These are phyloP conservation scores for Gaertneriomyces semiglobifer DNA, from an alignment of 192 early-diverging fungal species.

Conservation along the genomic window DNA sequence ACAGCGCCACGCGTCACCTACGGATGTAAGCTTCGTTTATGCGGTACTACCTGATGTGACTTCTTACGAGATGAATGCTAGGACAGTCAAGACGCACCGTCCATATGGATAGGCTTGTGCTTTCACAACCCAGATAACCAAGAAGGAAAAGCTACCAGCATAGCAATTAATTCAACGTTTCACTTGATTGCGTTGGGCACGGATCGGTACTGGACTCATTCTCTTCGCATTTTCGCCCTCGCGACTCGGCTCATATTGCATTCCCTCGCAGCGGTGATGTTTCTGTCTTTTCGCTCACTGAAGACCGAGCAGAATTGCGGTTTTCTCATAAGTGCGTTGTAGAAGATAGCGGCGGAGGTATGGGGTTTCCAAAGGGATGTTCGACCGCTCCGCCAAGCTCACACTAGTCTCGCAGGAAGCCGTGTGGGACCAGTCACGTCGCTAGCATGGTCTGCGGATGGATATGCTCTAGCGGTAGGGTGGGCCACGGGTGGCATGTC, in stretches of 20 bases:
- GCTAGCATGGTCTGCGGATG: constrained; percentile 71
- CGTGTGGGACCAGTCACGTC: constrained; percentile 44
- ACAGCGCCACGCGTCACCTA: not conserved
- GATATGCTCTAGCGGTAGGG: constrained; percentile 68
- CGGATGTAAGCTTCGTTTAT: not conserved
- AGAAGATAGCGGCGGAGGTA: constrained; percentile 5
- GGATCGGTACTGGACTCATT: constrained; percentile 2
- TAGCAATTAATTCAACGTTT: constrained; percentile 68
- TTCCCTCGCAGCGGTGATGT: constrained; percentile 42
- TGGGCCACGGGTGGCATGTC: constrained; percentile 63
- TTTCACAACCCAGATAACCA: constrained; percentile 26
- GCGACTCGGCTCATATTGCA: not conserved
- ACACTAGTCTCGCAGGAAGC: constrained; percentile 3
- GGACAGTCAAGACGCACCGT: constrained; percentile 6
- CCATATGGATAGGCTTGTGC: constrained; percentile 32
- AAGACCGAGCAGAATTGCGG: constrained; percentile 40
- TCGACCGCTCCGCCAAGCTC: not conserved
- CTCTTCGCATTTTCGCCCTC: constrained; percentile 1
- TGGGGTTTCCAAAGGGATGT: not conserved
- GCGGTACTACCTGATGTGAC: not conserved
- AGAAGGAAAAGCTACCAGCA: constrained; percentile 39
- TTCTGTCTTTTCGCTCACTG: constrained; percentile 50
- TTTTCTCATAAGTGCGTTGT: constrained; percentile 46
- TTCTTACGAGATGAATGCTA: not conserved
- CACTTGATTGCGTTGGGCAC: constrained; percentile 69